Percentiles rank a stretch among this genome's conserved stretches.
phyloP scores from a whole-genome alignment of 805 yeast genomes.

The Priceomyces haplophilus region DNA sequence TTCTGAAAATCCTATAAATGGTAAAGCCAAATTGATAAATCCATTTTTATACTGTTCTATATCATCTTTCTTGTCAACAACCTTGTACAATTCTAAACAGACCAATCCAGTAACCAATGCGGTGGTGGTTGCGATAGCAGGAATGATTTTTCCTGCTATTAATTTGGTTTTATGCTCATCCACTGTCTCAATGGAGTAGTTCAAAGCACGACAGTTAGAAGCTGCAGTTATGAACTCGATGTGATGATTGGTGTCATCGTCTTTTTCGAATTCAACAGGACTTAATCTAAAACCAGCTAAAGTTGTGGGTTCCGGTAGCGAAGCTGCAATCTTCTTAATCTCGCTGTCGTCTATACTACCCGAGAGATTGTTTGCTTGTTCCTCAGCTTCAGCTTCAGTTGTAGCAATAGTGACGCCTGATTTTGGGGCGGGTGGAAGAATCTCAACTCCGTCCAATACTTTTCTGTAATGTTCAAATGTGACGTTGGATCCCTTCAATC shows the following conservation, averaged over 20 bases:
- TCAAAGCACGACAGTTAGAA: slow-evolving; percentile 92
- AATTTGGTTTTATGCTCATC: slow-evolving; percentile 90
- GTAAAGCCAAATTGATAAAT: slow-evolving; percentile 85
- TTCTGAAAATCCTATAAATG: slow-evolving; percentile 95
- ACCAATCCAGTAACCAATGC: slow-evolving; percentile 95
- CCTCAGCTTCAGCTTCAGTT: slow-evolving; percentile 84
- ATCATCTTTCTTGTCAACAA: slow-evolving; percentile 68
- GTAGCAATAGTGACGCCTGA: slow-evolving; percentile 78
- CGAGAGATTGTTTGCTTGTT: slow-evolving; percentile 50
- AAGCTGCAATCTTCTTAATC: slow-evolving; percentile 63
- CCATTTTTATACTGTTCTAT: slow-evolving; percentile 92
- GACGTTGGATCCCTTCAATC: slow-evolving; percentile 72
- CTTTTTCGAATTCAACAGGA: slow-evolving; percentile 97
- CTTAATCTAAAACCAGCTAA: slow-evolving; percentile 82
- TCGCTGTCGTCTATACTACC: slow-evolving; percentile 57
- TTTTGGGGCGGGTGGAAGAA: slow-evolving; percentile 66
- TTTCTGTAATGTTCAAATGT: slow-evolving; percentile 51
- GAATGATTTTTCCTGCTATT: slow-evolving; percentile 97
- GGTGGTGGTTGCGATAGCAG: slow-evolving; percentile 99
- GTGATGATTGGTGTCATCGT: slow-evolving; percentile 95
- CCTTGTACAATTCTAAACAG: slow-evolving; percentile 87
- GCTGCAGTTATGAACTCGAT: slow-evolving; percentile 95
- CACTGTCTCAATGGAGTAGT: slow-evolving; percentile 84
- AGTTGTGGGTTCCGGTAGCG: slow-evolving; percentile 84
- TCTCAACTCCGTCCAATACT: slow-evolving; percentile 46